These are phyloP conservation scores for Cornus controversa DNA, from an alignment of 148 eudicot species.

Conservation along the genomic window DNA sequence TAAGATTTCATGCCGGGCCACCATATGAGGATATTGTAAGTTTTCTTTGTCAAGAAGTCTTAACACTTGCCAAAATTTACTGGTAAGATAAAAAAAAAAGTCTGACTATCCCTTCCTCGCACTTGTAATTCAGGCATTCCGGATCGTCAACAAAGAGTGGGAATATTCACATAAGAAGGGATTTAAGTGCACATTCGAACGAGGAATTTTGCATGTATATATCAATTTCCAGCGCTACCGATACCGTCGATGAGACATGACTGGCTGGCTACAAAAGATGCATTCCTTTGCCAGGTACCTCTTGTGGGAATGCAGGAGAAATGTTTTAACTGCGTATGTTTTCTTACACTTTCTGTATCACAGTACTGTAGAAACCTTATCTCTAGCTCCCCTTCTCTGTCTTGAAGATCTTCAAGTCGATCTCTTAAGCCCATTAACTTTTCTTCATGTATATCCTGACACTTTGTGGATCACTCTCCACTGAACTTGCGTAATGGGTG, in stretches of 20 bases:
- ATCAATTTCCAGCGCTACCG: slow-evolving; percentile 87
- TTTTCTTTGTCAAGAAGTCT: slow-evolving; percentile 11
- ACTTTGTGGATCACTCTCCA: too few species aligned
- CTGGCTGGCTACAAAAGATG: neutral
- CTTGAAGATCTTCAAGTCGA: too few species aligned
- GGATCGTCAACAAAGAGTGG: slow-evolving; percentile 95
- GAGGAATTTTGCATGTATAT: slow-evolving; percentile 87
- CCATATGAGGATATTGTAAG: slow-evolving; percentile 98
- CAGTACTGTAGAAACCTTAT: too few species aligned
- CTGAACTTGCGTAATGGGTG: too few species aligned
- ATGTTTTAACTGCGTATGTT: too few species aligned
- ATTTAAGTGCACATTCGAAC: slow-evolving; percentile 88
- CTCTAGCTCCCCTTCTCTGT: too few species aligned
- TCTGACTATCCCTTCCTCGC: neutral
- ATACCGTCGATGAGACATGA: slow-evolving; percentile 72
- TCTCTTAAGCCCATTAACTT: too few species aligned
- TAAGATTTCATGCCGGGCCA: slow-evolving; percentile 94
- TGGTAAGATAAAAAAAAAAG: too few species aligned
- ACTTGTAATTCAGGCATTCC: slow-evolving; percentile 60
- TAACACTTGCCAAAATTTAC: neutral
- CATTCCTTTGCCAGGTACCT: neutral
- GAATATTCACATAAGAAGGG: slow-evolving; percentile 97
- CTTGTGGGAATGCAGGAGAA: neutral
- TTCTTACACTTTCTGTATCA: too few species aligned
- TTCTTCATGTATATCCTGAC: too few species aligned